Conservation (phyloP, 208 protist species). For the Leishmania lainsoni region DNA sequence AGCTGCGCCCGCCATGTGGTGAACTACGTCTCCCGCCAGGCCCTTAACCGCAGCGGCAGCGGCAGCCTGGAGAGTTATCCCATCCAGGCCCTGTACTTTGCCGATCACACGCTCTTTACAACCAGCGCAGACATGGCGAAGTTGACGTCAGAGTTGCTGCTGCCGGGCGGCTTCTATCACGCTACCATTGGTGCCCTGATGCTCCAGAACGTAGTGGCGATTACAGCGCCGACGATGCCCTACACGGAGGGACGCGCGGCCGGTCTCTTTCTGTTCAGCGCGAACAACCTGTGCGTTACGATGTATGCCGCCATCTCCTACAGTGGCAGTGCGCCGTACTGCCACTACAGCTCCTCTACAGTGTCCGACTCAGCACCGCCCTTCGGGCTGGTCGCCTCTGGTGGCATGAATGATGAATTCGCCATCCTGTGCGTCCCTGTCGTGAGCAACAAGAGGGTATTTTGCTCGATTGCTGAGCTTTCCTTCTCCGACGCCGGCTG, state of each 20-base stretch:
- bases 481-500: slow-evolving; percentile 15
- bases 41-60: slow-evolving; percentile 25
- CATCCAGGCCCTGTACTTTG: slow-evolving; percentile 53
- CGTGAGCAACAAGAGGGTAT: background rate
- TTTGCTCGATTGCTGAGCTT: slow-evolving; percentile 24
- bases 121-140: slow-evolving; percentile 41
- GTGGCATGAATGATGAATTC: slow-evolving; percentile 37
- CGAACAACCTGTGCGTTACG: slow-evolving; percentile 21
- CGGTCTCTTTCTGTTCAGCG: slow-evolving; percentile 35
- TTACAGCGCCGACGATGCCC: background rate
- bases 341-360: slow-evolving; percentile 15
- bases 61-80: slow-evolving; percentile 11
- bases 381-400: slow-evolving; percentile 34
- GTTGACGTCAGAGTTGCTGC: slow-evolving; percentile 29
- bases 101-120: slow-evolving; percentile 73
- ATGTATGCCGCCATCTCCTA: background rate
- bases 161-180: slow-evolving; percentile 36
- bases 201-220: slow-evolving; percentile 9
- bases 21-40: slow-evolving; percentile 30
- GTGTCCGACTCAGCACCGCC: slow-evolving; percentile 5
- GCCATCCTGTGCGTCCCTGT: slow-evolving; percentile 39
- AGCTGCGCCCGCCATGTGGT: slow-evolving; percentile 4
- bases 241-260: slow-evolving; percentile 25
- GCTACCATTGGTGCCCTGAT: slow-evolving; percentile 19
- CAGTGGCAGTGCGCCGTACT: slow-evolving; percentile 8